Percentiles rank a stretch among this genome's conserved stretches.
phyloP scores from a whole-genome alignment of 2,329 filamentous ascomycete genomes.

The Hypoxylon sp. region DNA sequence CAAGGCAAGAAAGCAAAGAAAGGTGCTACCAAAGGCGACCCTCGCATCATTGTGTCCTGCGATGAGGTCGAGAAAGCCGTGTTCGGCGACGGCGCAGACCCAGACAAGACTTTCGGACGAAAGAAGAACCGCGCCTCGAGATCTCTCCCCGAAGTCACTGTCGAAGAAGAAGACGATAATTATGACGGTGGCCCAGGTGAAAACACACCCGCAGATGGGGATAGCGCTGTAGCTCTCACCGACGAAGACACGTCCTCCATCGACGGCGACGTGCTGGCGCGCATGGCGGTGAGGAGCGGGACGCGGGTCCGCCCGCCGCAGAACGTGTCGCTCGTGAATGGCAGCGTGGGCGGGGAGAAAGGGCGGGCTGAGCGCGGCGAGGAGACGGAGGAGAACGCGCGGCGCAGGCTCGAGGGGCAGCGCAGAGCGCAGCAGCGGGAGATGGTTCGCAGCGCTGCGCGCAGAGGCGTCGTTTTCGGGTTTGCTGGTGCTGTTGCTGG shows the following conservation, averaged over 20 bases:
- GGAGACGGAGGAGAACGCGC: slow-evolving; percentile 64
- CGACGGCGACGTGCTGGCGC: slow-evolving; percentile 46
- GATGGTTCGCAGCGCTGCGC: slow-evolving; percentile 57
- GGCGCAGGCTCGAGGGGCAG: slow-evolving; percentile 63
- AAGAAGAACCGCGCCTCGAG: slow-evolving; percentile 60
- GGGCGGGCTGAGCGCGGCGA: slow-evolving; percentile 64
- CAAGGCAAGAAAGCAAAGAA: slow-evolving; percentile 43
- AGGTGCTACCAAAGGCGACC: slow-evolving; percentile 61
- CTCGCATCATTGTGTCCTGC: slow-evolving; percentile 62
- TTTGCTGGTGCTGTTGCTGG: slow-evolving; percentile 49
- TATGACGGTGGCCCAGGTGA: slow-evolving; percentile 55
- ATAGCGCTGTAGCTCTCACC: slow-evolving; percentile 19
- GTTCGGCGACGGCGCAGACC: slow-evolving; percentile 61
- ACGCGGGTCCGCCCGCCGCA: slow-evolving; percentile 55
- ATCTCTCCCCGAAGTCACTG: slow-evolving; percentile 55
- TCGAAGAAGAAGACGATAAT: slow-evolving; percentile 59
- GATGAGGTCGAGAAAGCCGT: slow-evolving; percentile 63
- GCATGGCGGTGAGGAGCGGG: slow-evolving; percentile 55
- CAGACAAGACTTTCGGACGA: slow-evolving; percentile 59
- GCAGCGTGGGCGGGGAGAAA: slow-evolving; percentile 67
- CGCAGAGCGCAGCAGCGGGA: slow-evolving; percentile 57
- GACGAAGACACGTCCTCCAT: slow-evolving; percentile 16
- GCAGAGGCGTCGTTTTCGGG: slow-evolving; percentile 70
- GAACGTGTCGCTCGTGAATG: slow-evolving; percentile 64
- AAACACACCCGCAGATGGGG: not conserved